These are phyloP conservation scores for Lichtheimia ramosa DNA, from an alignment of 371 early-diverging fungal species.

Conservation along the genomic window DNA sequence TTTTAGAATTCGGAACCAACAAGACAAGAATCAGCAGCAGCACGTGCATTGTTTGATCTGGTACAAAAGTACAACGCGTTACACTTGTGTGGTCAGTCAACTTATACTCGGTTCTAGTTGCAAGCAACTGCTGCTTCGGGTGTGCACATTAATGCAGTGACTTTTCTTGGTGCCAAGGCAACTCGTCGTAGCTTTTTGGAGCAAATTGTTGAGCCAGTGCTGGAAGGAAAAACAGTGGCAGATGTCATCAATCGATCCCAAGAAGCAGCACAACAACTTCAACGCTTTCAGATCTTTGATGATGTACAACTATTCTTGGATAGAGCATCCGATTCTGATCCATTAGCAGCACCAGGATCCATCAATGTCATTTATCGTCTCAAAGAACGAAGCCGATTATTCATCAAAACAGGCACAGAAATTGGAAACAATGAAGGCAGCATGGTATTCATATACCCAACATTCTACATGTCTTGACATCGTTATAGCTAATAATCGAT, in stretches of 20 bases:
- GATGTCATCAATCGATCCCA: slow-evolving; percentile 68
- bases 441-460: slow-evolving; percentile 52
- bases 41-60: slow-evolving; percentile 31
- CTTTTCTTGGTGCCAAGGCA: slow-evolving; percentile 40
- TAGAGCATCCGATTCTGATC: slow-evolving; percentile 49
- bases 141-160: slow-evolving; percentile 55
- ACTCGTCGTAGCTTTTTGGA: slow-evolving; percentile 53
- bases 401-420: slow-evolving; percentile 80
- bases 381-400: slow-evolving; percentile 69
- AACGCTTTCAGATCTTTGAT: slow-evolving; percentile 75
- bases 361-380: slow-evolving; percentile 72
- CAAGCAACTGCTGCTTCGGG: slow-evolving; percentile 34
- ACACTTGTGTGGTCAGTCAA: not conserved
- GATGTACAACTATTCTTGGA: slow-evolving; percentile 71
- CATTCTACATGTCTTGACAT: not conserved
- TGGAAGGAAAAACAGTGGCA: slow-evolving; percentile 60
- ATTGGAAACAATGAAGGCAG: slow-evolving; percentile 83
- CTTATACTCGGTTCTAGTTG: slow-evolving; percentile 16
- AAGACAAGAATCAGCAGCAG: slow-evolving; percentile 20
- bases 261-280: slow-evolving; percentile 60
- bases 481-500: not conserved
- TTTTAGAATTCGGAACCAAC: too few relatives aligned
- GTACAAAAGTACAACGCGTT: slow-evolving; percentile 9
- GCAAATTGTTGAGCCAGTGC: slow-evolving; percentile 33
- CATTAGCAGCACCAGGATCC: slow-evolving; percentile 48